Percentiles rank a stretch among this genome's conserved stretches.
Conservation (phyloP, 2,329 filamentous ascomycete species). For the Xylaria sp. region DNA sequence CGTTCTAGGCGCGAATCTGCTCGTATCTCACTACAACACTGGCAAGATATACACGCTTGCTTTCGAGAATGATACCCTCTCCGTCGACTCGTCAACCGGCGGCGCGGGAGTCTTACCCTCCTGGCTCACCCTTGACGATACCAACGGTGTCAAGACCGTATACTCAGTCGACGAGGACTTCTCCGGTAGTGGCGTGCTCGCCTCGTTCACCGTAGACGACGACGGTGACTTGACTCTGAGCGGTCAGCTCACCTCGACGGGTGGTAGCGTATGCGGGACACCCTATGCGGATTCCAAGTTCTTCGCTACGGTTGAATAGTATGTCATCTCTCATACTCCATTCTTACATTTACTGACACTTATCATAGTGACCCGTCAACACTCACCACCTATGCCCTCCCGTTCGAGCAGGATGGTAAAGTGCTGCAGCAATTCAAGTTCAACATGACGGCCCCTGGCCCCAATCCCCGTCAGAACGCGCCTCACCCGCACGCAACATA, state of each 20-base stretch:
- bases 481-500: slow-evolving; percentile 51
- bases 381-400: slow-evolving; percentile 41
- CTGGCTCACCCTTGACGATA: slow-evolving; percentile 36
- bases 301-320: slow-evolving; percentile 43
- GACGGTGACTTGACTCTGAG: slow-evolving; percentile 32
- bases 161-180: slow-evolving; percentile 37
- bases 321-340: slow-evolving; percentile 15
- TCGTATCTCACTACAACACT: slow-evolving; percentile 37
- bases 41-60: slow-evolving; percentile 37
- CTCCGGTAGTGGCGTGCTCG: slow-evolving; percentile 34
- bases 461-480: slow-evolving; percentile 47
- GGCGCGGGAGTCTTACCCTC: slow-evolving; percentile 36
- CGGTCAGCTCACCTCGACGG: slow-evolving; percentile 31
- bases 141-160: slow-evolving; percentile 26
- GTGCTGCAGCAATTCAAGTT: slow-evolving; percentile 37
- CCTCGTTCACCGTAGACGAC: slow-evolving; percentile 32
- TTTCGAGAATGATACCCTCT: slow-evolving; percentile 27
- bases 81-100: slow-evolving; percentile 26
- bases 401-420: slow-evolving; percentile 29
- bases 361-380: slow-evolving; percentile 37
- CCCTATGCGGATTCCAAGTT: slow-evolving; percentile 39
- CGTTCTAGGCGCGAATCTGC: slow-evolving; percentile 30
- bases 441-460: slow-evolving; percentile 39
- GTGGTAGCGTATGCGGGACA: slow-evolving; percentile 38
- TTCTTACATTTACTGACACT: slow-evolving; percentile 8